Evolutionary conservation across 1,139 yeast genomes (phyloP).

Genomic region (Protomyces gravidus): DNA sequence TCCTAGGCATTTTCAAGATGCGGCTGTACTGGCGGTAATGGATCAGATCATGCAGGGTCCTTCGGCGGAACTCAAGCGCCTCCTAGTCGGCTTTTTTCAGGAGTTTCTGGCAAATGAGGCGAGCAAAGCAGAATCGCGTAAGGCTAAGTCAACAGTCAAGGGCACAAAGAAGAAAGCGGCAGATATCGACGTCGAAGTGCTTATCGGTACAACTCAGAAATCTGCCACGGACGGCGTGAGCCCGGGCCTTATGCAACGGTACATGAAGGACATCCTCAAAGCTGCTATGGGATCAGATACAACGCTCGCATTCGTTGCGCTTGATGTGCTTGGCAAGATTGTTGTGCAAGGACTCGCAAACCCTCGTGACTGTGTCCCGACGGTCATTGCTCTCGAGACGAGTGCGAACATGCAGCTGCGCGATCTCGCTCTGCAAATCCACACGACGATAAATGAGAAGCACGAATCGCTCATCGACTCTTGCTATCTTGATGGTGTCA

Average conservation of each 20-base stretch:
- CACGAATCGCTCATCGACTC: constrained; percentile 68
- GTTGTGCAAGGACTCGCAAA: constrained; percentile 66
- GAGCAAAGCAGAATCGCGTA: not conserved
- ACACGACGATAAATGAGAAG: constrained; percentile 55
- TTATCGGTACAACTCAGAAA: constrained; percentile 18
- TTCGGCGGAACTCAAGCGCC: constrained; percentile 7
- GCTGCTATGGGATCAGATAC: constrained; percentile 51
- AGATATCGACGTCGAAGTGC: constrained; percentile 8
- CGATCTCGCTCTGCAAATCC: constrained; percentile 51
- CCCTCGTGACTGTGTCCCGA: constrained; percentile 63
- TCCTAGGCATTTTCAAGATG: constrained; percentile 4
- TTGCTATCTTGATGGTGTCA: constrained; percentile 62
- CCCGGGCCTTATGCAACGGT: constrained; percentile 64
- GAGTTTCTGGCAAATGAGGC: constrained; percentile 9
- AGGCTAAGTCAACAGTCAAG: not conserved
- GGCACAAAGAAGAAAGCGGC: not conserved
- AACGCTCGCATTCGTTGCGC: constrained; percentile 49
- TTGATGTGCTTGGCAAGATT: constrained; percentile 53
- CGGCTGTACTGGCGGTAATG: not conserved
- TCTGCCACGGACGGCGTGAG: constrained; percentile 22
- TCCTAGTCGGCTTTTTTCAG: not conserved
- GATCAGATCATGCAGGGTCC: constrained; percentile 18
- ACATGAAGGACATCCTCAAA: constrained; percentile 48
- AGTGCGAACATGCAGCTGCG: constrained; percentile 49
- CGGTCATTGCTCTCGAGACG: constrained; percentile 65